These are phyloP conservation scores for Umbelopsis isabellina DNA, from an alignment of 192 early-diverging fungal genomes.

Conservation along the genomic window DNA sequence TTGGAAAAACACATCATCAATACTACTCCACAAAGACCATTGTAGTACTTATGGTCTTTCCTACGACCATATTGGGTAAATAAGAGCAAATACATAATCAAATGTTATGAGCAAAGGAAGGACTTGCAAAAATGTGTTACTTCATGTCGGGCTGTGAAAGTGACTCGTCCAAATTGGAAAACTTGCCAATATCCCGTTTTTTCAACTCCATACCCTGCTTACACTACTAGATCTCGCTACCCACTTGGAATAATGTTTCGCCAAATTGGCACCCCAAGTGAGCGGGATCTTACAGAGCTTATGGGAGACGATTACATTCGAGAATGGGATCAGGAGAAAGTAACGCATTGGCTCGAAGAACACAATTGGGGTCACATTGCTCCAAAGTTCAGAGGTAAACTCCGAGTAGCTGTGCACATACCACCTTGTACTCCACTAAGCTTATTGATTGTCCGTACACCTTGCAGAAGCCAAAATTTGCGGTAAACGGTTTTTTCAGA, in stretches of 20 bases:
- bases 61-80: too few species aligned
- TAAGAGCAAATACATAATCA: too few species aligned
- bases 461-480: conserved; percentile 24
- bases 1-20: too few species aligned
- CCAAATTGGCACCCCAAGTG: conserved; percentile 29
- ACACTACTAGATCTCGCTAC: background rate
- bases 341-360: conserved; percentile 34
- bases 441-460: background rate
- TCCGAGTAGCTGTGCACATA: conserved; percentile 19
- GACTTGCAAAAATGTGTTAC: too few species aligned
- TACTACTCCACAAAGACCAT: too few species aligned
- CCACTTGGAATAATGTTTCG: conserved; percentile 28
- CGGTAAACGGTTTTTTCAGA: conserved; percentile 35
- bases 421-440: conserved; percentile 21
- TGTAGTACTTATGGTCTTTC: too few species aligned
- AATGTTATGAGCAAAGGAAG: too few species aligned
- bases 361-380: conserved; percentile 34
- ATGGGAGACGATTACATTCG: conserved; percentile 28
- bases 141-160: too few species aligned
- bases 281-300: conserved; percentile 14
- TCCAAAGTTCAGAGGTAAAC: conserved; percentile 34
- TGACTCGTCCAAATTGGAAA: too few species aligned
- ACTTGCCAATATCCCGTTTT: too few species aligned
- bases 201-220: too few species aligned
- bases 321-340: conserved; percentile 35